Evolutionary conservation across 768 basidiomycete genomes (phyloP).

Genomic region (Leccinum fibrillosum): DNA sequence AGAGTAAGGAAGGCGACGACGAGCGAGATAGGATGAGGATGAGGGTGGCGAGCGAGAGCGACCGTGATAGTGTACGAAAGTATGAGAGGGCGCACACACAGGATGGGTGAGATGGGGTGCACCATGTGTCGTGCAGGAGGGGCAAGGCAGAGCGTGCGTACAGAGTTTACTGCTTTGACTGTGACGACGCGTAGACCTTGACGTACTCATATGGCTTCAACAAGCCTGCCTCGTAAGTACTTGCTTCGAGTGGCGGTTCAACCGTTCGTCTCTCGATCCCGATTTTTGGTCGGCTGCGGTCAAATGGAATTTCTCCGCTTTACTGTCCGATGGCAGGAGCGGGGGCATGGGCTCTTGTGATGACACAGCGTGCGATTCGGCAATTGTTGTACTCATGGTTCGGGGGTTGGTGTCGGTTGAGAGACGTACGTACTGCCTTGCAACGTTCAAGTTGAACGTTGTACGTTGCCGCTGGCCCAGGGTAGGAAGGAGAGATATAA

Average conservation of each 20-base stretch:
- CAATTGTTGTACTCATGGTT: slow-evolving; percentile 21
- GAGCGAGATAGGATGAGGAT: too few relatives aligned
- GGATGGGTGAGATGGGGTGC: too few relatives aligned
- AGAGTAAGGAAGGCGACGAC: too few relatives aligned
- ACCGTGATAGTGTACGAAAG: too few relatives aligned
- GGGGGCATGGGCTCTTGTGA: slow-evolving; percentile 41
- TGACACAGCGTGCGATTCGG: slow-evolving; percentile 18
- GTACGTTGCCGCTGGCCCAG: slow-evolving; percentile 8
- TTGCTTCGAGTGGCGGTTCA: slow-evolving; percentile 84
- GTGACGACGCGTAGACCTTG: slow-evolving; percentile 72
- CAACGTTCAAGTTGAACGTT: background rate
- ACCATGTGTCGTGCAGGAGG: too few relatives aligned
- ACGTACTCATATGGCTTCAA: slow-evolving; percentile 96
- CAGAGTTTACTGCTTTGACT: too few relatives aligned
- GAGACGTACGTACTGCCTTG: slow-evolving; percentile 13
- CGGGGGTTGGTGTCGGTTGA: slow-evolving; percentile 15
- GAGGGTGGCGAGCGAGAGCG: too few relatives aligned
- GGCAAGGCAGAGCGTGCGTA: too few relatives aligned
- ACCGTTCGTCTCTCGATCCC: slow-evolving; percentile 84
- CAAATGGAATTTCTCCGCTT: slow-evolving; percentile 63
- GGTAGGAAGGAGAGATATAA: slow-evolving; percentile 33
- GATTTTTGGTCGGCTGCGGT: slow-evolving; percentile 94
- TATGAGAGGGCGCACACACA: too few relatives aligned
- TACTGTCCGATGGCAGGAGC: slow-evolving; percentile 69
- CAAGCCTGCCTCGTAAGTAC: slow-evolving; percentile 83